Evolutionary conservation across 148 eudicot genomes (phyloP).

Genomic region (Drosera capensis): DNA sequence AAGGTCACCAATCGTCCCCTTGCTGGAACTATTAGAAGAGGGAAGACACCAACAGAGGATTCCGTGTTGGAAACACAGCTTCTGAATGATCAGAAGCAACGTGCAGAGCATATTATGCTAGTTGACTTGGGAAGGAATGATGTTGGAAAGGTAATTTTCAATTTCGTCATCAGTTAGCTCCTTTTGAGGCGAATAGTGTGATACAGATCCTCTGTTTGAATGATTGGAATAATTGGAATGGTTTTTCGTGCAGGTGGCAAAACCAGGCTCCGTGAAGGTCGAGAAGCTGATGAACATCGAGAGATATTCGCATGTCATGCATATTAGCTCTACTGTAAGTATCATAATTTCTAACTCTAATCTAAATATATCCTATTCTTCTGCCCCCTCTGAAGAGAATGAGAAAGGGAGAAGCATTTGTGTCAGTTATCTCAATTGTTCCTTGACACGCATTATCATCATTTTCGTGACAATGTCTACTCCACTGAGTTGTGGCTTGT

Average conservation of each 20-base stretch:
- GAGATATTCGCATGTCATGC: conserved; percentile 98
- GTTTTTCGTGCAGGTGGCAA: conserved; percentile 41
- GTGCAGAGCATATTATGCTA: conserved; percentile 96
- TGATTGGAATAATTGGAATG: not conserved
- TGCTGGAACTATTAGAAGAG: conserved; percentile 91
- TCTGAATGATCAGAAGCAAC: conserved; percentile 77
- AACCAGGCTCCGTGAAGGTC: conserved; percentile 86
- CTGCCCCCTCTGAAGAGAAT: no score
- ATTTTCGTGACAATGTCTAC: no score
- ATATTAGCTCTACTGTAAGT: conserved; percentile 95
- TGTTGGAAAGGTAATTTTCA: conserved; percentile 66
- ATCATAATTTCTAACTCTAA: no score
- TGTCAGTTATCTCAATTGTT: no score
- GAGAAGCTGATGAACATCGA: conserved; percentile 91
- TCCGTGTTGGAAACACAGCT: conserved; percentile 75
- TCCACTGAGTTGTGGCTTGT: no score
- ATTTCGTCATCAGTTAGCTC: not conserved
- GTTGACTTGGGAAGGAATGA: conserved; percentile 99
- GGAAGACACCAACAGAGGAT: conserved; percentile 88
- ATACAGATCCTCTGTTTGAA: not conserved
- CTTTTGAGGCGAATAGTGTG: not conserved
- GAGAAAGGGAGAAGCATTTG: no score
- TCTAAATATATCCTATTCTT: no score
- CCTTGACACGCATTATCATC: no score
- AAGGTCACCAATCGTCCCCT: conserved; percentile 84